Evolutionary conservation across 169 alveolate genomes (phyloP).

Genomic region (Plasmodium chabaudi): DNA sequence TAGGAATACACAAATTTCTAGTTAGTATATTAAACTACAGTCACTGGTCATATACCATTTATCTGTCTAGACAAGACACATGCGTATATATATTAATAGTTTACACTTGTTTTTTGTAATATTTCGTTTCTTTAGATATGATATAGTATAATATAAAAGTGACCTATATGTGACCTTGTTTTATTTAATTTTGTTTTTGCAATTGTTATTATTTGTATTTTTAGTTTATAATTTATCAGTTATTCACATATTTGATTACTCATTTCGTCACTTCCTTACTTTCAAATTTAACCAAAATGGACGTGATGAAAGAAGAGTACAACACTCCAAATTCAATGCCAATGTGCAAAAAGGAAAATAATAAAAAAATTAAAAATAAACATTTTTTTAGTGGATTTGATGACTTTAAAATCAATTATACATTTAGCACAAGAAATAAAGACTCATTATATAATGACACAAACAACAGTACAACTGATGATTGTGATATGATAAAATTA

Average conservation of each 20-base stretch:
- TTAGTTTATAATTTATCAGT: not conserved
- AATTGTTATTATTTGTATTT: too few relatives aligned
- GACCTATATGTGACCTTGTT: too few relatives aligned
- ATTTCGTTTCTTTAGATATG: too few relatives aligned
- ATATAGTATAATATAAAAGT: too few relatives aligned
- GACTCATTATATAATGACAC: not conserved
- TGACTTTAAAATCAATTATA: conserved; percentile 70
- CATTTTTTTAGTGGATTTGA: conserved; percentile 45
- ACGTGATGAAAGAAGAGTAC: conserved; percentile 24
- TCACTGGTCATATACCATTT: too few relatives aligned
- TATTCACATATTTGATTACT: conserved; percentile 2
- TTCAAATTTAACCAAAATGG: conserved; percentile 19
- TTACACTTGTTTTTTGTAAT: too few relatives aligned
- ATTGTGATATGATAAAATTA: conserved; percentile 46
- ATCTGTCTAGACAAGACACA: too few relatives aligned
- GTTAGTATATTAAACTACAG: not conserved
- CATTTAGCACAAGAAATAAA: conserved; percentile 29
- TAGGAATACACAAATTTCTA: not conserved
- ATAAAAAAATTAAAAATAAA: conserved; percentile 2
- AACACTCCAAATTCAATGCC: conserved; percentile 24
- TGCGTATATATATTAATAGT: too few relatives aligned
- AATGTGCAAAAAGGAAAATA: conserved; percentile 27
- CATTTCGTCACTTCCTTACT: not conserved
- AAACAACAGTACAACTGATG: not conserved
- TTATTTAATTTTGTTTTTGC: too few relatives aligned